phyloP scores from a whole-genome alignment of 2,329 filamentous ascomycete genomes.

The Aspergillus tubingensis region DNA sequence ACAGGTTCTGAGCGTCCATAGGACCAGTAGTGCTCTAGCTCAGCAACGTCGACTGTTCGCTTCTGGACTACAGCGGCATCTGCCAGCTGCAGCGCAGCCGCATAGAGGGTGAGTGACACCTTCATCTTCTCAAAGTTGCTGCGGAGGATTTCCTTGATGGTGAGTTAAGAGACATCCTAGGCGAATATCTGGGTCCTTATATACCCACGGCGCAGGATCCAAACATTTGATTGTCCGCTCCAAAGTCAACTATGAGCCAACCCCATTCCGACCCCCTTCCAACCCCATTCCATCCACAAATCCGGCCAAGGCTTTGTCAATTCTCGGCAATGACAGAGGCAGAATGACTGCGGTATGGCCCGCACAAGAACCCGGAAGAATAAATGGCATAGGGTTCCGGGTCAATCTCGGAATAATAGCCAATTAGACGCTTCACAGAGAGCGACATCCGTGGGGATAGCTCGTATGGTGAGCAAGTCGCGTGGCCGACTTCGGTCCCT shows the following conservation, averaged over 20 bases:
- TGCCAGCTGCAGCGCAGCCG: background rate
- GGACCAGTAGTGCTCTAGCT: constrained; percentile 2
- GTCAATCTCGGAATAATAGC: background rate
- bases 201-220: background rate
- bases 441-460: background rate
- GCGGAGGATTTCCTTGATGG: background rate
- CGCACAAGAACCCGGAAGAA: background rate
- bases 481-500: background rate
- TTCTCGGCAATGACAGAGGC: background rate
- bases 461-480: background rate
- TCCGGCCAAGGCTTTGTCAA: background rate
- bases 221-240: background rate
- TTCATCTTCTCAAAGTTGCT: background rate
- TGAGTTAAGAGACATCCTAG: background rate
- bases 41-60: background rate
- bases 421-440: background rate
- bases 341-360: background rate
- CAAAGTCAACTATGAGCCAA: background rate
- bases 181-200: background rate
- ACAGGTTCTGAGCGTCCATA: constrained; percentile 6
- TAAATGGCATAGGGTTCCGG: background rate
- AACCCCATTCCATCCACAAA: background rate
- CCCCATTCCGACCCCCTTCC: too few relatives aligned
- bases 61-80: background rate
- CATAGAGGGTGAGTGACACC: background rate